Percentiles rank a stretch among this genome's conserved stretches.
These are phyloP conservation scores for Viola pubescens DNA, from an alignment of 441 rosid species.

Conservation along the genomic window DNA sequence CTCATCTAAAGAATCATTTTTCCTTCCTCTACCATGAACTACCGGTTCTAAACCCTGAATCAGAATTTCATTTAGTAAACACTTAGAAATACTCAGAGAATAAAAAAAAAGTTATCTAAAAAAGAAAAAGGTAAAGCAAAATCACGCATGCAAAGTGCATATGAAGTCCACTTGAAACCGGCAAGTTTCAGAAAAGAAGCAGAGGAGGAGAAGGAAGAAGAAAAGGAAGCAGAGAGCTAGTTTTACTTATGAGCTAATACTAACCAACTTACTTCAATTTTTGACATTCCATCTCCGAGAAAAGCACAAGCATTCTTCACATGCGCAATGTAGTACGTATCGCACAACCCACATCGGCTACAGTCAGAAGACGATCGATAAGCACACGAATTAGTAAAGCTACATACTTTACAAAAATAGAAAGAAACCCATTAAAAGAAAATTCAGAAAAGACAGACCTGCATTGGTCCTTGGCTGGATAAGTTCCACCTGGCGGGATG, in stretches of 20 bases:
- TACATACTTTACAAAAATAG: not conserved
- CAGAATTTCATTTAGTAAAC: constrained; percentile 10
- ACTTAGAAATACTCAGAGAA: not conserved
- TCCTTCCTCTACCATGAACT: constrained; percentile 91
- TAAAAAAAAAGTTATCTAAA: not conserved
- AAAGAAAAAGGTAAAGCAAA: not conserved
- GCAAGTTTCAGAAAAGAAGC: too few relatives aligned
- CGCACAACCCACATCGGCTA: constrained; percentile 89
- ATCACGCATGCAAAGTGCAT: too few relatives aligned
- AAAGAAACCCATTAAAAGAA: not conserved
- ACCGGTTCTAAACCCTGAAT: constrained; percentile 64
- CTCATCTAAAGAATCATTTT: constrained; percentile 57
- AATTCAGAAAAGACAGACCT: constrained; percentile 34
- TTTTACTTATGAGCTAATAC: too few relatives aligned
- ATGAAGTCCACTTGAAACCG: too few relatives aligned
- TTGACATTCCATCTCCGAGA: constrained; percentile 94
- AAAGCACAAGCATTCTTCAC: constrained; percentile 92
- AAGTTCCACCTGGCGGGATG: constrained; percentile 75
- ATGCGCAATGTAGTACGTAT: constrained; percentile 87
- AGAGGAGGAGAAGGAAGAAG: too few relatives aligned
- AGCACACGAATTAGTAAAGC: not conserved
- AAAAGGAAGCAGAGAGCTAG: not conserved
- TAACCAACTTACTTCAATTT: constrained; percentile 52
- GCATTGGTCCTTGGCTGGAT: constrained; percentile 97
- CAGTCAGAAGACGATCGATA: not conserved